These are phyloP conservation scores for Penicillium sclerotiorum DNA, from an alignment of 2,329 filamentous ascomycete genomes.

Conservation along the genomic window DNA sequence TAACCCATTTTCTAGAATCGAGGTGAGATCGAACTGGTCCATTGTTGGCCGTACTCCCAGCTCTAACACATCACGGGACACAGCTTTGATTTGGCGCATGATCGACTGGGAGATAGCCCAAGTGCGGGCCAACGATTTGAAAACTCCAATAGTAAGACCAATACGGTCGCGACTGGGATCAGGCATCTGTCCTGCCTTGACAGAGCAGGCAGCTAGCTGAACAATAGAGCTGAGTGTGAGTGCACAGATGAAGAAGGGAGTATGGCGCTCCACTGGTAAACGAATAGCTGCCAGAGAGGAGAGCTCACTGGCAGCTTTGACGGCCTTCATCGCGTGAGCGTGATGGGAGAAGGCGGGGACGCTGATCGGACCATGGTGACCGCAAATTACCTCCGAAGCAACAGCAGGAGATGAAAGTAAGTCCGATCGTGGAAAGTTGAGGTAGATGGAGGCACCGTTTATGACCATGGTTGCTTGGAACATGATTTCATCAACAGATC, in stretches of 20 bases:
- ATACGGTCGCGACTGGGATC: constrained; percentile 68
- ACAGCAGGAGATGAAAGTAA: constrained; percentile 59
- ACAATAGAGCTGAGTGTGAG: constrained; percentile 78
- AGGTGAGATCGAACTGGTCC: constrained; percentile 38
- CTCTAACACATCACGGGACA: constrained; percentile 72
- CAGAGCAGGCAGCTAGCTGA: constrained; percentile 76
- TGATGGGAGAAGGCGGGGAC: constrained; percentile 45
- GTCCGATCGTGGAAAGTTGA: constrained; percentile 79
- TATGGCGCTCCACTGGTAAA: constrained; percentile 68
- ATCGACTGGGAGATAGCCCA: constrained; percentile 74
- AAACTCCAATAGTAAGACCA: constrained; percentile 74
- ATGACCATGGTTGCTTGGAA: constrained; percentile 88
- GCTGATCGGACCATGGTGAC: constrained; percentile 41
- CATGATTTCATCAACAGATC: constrained; percentile 82
- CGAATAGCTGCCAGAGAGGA: constrained; percentile 68
- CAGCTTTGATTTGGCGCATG: constrained; percentile 71
- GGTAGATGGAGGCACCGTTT: constrained; percentile 65
- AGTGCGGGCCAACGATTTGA: constrained; percentile 68
- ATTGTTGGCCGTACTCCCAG: constrained; percentile 41
- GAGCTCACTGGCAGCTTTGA: constrained; percentile 76
- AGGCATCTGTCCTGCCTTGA: constrained; percentile 59
- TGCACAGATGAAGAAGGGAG: constrained; percentile 81
- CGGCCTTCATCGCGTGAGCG: constrained; percentile 74
- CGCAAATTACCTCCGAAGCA: constrained; percentile 53
- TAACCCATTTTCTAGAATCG: constrained; percentile 37